Conservation (phyloP, 306 rosid genomes). For the Acacia melanoxylon region DNA sequence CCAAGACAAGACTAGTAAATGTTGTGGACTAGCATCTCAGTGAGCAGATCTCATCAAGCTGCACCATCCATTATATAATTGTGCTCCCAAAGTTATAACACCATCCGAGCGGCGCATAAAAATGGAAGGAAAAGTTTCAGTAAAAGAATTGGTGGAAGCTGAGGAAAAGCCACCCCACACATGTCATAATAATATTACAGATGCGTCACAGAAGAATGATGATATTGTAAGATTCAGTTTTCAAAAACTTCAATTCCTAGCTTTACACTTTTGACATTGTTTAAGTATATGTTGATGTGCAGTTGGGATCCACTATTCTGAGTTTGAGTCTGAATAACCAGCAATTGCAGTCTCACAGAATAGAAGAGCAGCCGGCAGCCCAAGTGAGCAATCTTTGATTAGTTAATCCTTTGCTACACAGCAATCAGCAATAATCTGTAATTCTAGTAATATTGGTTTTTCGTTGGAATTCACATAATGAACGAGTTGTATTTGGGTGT, state of each 20-base stretch:
- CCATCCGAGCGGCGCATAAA: not conserved
- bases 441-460: not conserved
- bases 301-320: constrained; percentile 39
- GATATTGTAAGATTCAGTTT: not conserved
- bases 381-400: constrained; percentile 38
- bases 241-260: not conserved
- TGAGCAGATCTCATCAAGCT: constrained; percentile 4
- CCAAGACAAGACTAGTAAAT: constrained; percentile 25
- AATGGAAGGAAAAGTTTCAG: constrained; percentile 39
- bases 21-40: not conserved
- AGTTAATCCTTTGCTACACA: not conserved
- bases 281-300: not conserved
- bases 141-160: constrained; percentile 19
- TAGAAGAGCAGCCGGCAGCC: constrained; percentile 24
- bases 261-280: not conserved
- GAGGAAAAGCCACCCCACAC: constrained; percentile 19
- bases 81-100: not conserved
- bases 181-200: constrained; percentile 4
- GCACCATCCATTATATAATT: constrained; percentile 21
- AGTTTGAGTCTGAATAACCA: constrained; percentile 33
- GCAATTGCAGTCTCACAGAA: not conserved
- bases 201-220: constrained; percentile 4
- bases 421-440: not conserved
- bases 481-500: not conserved
- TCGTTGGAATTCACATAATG: not conserved